Conservation (phyloP, 225 moss, liverwort and hornwort genomes). For the Lunularia cruciata region DNA sequence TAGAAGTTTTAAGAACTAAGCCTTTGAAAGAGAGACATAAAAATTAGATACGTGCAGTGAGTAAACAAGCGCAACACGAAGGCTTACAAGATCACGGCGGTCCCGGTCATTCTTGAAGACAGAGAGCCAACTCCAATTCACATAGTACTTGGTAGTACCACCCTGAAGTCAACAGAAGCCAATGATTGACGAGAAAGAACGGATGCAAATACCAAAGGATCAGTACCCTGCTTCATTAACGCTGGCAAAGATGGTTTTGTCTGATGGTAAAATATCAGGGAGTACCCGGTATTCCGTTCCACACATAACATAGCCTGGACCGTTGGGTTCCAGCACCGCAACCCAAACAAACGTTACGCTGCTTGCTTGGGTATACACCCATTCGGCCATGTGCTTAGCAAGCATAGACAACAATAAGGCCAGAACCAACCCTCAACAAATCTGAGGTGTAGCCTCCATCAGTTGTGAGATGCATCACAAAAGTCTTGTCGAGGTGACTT, state of each 20-base stretch:
- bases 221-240: too few species aligned
- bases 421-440: not conserved
- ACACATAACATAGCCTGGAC: conserved; percentile 40
- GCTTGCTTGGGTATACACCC: conserved; percentile 1
- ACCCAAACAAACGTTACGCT: conserved; percentile 35
- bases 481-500: too few species aligned
- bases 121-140: conserved; percentile 97
- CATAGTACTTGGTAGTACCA: conserved; percentile 92
- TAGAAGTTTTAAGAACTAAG: too few species aligned
- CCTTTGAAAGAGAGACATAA: not conserved
- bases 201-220: conserved; percentile 34
- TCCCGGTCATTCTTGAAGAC: conserved; percentile 98
- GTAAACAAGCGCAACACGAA: not conserved
- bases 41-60: not conserved
- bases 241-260: conserved; percentile 33
- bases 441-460: not conserved
- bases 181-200: too few species aligned
- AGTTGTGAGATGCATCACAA: too few species aligned
- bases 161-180: conserved; percentile 71
- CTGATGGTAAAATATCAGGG: too few species aligned
- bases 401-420: not conserved
- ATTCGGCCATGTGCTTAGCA: not conserved
- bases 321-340: conserved; percentile 36
- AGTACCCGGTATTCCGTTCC: too few species aligned
- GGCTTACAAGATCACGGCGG: conserved; percentile 94